These are phyloP conservation scores for Yamadazyma atmosphaerica DNA, from an alignment of 1,139 yeast genomes.

Conservation along the genomic window DNA sequence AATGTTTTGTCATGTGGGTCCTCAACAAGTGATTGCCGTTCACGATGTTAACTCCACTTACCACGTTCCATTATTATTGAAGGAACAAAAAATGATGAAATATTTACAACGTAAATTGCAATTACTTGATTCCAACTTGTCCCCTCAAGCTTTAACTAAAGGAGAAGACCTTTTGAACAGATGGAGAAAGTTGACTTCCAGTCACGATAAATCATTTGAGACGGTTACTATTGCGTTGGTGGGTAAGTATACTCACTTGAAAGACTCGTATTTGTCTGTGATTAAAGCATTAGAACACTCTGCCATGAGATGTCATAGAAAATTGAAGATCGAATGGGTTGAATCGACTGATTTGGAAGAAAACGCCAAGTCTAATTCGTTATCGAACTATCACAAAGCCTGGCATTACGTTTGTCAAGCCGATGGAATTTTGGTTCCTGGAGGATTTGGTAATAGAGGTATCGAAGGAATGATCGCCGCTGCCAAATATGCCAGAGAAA, in stretches of 20 bases:
- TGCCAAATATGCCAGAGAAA: constrained; percentile 96
- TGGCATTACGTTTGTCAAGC: constrained; percentile 95
- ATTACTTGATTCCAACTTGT: constrained; percentile 51
- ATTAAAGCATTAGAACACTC: constrained; percentile 95
- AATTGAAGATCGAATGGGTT: constrained; percentile 90
- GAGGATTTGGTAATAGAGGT: constrained; percentile 97
- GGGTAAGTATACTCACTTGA: constrained; percentile 94
- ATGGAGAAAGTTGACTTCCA: constrained; percentile 79
- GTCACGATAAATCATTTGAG: constrained; percentile 80
- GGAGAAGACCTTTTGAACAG: constrained; percentile 72
- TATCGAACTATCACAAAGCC: constrained; percentile 86
- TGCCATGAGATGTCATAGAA: constrained; percentile 84
- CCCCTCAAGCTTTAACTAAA: constrained; percentile 53
- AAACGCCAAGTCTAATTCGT: constrained; percentile 58
- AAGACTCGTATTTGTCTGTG: constrained; percentile 93
- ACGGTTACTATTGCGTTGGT: constrained; percentile 92
- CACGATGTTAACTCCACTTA: constrained; percentile 97
- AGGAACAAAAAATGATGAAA: constrained; percentile 82
- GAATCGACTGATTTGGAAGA: constrained; percentile 91
- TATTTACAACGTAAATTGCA: constrained; percentile 70
- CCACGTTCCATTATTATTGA: constrained; percentile 90
- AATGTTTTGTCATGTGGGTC: constrained; percentile 98
- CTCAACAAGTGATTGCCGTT: constrained; percentile 94
- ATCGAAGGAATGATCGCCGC: constrained; percentile 98
- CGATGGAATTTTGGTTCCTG: constrained; percentile 96